Evolutionary conservation across 2,329 filamentous ascomycete genomes (phyloP).

Genomic region (Cercospora berteroae): DNA sequence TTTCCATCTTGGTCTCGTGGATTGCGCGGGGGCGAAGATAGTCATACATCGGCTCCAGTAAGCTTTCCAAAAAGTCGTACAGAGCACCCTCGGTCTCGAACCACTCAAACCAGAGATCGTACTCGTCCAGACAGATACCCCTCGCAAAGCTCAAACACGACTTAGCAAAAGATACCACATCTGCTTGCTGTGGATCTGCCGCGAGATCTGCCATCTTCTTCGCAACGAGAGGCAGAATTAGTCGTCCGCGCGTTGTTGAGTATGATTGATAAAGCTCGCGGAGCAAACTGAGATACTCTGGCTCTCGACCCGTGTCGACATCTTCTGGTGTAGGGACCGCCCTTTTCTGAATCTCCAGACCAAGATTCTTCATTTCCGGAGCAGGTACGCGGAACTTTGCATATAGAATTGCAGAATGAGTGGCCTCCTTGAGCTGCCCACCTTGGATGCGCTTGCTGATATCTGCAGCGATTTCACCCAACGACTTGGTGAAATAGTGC

Average conservation of each 20-base stretch:
- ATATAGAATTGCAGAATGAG: slow-evolving; percentile 68
- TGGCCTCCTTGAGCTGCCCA: slow-evolving; percentile 68
- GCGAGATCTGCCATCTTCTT: slow-evolving; percentile 60
- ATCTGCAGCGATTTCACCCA: slow-evolving; percentile 61
- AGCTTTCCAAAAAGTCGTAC: slow-evolving; percentile 65
- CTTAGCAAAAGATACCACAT: slow-evolving; percentile 64
- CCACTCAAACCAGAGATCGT: slow-evolving; percentile 66
- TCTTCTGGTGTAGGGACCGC: slow-evolving; percentile 52
- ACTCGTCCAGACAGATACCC: slow-evolving; percentile 65
- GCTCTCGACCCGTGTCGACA: slow-evolving; percentile 54
- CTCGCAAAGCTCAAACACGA: slow-evolving; percentile 64
- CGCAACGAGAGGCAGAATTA: slow-evolving; percentile 61
- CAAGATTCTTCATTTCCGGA: slow-evolving; percentile 63
- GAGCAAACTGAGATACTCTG: slow-evolving; percentile 65
- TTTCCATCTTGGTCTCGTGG: slow-evolving; percentile 64
- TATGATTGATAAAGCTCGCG: slow-evolving; percentile 65
- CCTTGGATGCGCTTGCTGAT: slow-evolving; percentile 64
- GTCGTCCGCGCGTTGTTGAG: slow-evolving; percentile 55
- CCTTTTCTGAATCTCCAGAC: slow-evolving; percentile 66
- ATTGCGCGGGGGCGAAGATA: slow-evolving; percentile 64
- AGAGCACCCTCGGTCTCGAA: slow-evolving; percentile 62
- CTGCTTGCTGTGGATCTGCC: slow-evolving; percentile 59
- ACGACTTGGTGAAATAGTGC: slow-evolving; percentile 63
- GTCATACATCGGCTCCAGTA: slow-evolving; percentile 67
- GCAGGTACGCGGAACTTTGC: slow-evolving; percentile 69